These are phyloP conservation scores for Prunus dulcis DNA, from an alignment of 306 rosid genomes.

Conservation along the genomic window DNA sequence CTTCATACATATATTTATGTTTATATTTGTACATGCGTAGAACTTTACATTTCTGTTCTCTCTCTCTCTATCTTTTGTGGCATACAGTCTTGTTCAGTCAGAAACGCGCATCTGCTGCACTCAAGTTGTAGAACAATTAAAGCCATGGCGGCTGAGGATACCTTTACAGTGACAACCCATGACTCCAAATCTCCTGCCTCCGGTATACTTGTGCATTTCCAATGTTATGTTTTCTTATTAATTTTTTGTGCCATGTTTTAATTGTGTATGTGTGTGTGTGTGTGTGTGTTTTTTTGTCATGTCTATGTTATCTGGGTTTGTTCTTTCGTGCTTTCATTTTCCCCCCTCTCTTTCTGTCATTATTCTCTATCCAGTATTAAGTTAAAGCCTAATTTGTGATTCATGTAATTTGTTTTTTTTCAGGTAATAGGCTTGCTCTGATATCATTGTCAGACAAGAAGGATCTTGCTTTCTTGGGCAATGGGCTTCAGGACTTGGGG, in stretches of 20 bases:
- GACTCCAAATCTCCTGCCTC: constrained; percentile 32
- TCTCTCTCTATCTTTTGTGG: background rate
- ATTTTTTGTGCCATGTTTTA: background rate
- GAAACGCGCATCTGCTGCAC: constrained; percentile 24
- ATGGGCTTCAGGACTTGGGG: constrained; percentile 83
- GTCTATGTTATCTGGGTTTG: background rate
- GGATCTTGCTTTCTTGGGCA: constrained; percentile 70
- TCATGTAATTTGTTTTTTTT: constrained; percentile 20
- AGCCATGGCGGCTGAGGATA: constrained; percentile 58
- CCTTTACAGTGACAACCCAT: constrained; percentile 24
- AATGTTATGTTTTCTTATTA: background rate
- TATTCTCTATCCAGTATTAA: background rate
- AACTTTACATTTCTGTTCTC: background rate
- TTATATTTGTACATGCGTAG: background rate
- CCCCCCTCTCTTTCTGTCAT: background rate
- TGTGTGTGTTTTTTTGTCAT: background rate
- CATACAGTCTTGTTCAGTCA: constrained; percentile 26
- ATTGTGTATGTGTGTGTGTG: background rate
- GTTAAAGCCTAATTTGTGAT: background rate
- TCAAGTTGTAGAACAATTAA: constrained; percentile 37
- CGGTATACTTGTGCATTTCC: constrained; percentile 24
- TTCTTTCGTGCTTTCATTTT: background rate
- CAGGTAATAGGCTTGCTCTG: constrained; percentile 75
- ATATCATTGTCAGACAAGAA: constrained; percentile 91
- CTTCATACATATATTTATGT: background rate